Percentiles rank a stretch among this genome's conserved stretches.
phyloP scores from a whole-genome alignment of 1,139 yeast genomes.

The Scheffersomyces segobiensis region DNA sequence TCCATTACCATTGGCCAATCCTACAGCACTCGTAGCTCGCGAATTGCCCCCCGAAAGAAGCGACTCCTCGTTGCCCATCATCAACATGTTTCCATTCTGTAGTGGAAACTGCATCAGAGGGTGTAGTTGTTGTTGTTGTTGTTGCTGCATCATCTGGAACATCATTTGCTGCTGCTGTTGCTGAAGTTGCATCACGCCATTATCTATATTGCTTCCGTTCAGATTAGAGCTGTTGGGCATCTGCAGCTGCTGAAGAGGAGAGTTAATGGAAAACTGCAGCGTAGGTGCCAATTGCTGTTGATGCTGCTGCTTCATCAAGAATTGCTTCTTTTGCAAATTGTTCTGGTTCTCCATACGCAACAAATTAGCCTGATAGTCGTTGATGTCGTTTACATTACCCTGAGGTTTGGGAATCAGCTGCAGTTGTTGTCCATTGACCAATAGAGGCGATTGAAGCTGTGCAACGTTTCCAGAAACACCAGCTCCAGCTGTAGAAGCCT shows the following conservation, averaged over 20 bases:
- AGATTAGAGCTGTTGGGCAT: slow-evolving; percentile 6
- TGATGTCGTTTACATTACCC: slow-evolving; percentile 13
- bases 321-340: slow-evolving; percentile 25
- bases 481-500: neutral
- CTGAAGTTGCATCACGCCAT: slow-evolving; percentile 5
- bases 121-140: neutral
- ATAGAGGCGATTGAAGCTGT: slow-evolving; percentile 6
- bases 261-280: neutral
- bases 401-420: slow-evolving; percentile 10
- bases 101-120: neutral
- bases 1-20: neutral
- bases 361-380: slow-evolving; percentile 26
- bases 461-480: slow-evolving; percentile 1
- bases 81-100: neutral
- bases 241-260: slow-evolving; percentile 1
- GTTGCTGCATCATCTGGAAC: slow-evolving; percentile 7
- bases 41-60: neutral
- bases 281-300: neutral
- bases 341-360: slow-evolving; percentile 29
- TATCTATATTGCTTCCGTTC: slow-evolving; percentile 4
- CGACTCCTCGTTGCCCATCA: neutral
- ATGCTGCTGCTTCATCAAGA: slow-evolving; percentile 23
- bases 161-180: slow-evolving; percentile 10
- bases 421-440: slow-evolving; percentile 7
- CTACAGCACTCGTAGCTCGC: neutral